Evolutionary conservation across 352 stramenopile genomes (phyloP).

Genomic region (Blastocystis sp.): DNA sequence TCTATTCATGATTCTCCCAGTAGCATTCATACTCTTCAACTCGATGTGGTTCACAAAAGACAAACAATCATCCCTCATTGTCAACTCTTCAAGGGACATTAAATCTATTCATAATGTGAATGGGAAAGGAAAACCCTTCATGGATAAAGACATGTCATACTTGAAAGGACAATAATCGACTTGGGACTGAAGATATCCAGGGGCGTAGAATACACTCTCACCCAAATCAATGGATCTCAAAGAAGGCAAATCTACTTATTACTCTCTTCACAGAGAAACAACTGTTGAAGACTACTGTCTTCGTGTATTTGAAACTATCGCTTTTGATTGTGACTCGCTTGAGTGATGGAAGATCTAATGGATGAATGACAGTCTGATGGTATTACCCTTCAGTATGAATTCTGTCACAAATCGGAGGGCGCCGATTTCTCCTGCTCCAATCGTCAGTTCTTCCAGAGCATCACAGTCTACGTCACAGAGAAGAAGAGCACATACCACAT

Average conservation of each 20-base stretch:
- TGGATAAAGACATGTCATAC: too few relatives aligned
- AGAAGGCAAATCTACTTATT: neutral
- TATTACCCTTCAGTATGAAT: neutral
- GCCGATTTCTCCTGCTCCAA: neutral
- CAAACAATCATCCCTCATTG: neutral
- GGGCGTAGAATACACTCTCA: neutral
- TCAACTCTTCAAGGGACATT: neutral
- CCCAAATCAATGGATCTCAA: neutral
- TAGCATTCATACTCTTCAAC: neutral
- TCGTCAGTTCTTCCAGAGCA: neutral
- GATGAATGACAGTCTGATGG: neutral
- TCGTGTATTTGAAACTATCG: neutral
- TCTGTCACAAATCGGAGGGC: neutral
- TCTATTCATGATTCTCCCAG: neutral
- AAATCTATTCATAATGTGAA: neutral
- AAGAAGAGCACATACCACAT: neutral
- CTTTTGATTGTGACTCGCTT: neutral
- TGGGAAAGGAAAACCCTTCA: too few relatives aligned
- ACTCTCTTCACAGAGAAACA: neutral
- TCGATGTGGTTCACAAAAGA: neutral
- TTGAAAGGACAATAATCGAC: neutral
- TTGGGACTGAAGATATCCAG: neutral
- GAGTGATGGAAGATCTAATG: neutral
- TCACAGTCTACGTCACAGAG: neutral
- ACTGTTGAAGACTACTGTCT: neutral